Evolutionary conservation across 2,329 filamentous ascomycete genomes (phyloP).

Genomic region (Rhexocercosporidium sp.): DNA sequence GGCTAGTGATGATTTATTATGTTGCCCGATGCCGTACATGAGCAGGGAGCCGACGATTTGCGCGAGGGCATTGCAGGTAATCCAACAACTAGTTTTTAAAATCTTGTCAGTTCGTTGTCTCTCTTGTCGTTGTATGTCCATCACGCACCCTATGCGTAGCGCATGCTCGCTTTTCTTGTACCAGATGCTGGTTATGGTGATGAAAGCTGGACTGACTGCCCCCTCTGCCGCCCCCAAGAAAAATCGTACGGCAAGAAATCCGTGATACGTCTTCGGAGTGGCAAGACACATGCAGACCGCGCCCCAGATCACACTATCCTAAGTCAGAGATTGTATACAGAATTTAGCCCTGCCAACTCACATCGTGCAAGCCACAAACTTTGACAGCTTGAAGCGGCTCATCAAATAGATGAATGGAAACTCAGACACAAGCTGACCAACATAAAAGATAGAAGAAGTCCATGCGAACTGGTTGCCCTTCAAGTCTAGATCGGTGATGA

Average conservation of each 20-base stretch:
- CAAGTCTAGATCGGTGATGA: constrained; percentile 52
- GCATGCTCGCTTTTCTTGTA: constrained; percentile 49
- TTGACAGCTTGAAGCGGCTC: constrained; percentile 53
- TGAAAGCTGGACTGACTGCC: constrained; percentile 51
- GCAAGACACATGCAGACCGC: constrained; percentile 51
- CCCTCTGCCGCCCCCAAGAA: constrained; percentile 50
- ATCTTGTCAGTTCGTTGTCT: constrained; percentile 59
- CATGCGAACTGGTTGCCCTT: constrained; percentile 54
- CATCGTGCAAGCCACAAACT: constrained; percentile 55
- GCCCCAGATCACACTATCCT: constrained; percentile 48
- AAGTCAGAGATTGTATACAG: neutral
- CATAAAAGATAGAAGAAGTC: constrained; percentile 52
- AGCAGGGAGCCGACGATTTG: constrained; percentile 52
- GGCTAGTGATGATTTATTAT: constrained; percentile 44
- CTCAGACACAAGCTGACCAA: constrained; percentile 51
- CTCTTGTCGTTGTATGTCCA: too few species aligned
- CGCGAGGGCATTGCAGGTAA: constrained; percentile 62
- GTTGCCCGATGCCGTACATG: constrained; percentile 57
- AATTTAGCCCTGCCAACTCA: constrained; percentile 34
- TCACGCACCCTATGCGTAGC: constrained; percentile 44
- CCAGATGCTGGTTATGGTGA: constrained; percentile 52
- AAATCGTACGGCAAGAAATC: constrained; percentile 48
- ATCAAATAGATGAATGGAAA: constrained; percentile 58
- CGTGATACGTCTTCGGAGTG: constrained; percentile 47
- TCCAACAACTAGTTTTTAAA: constrained; percentile 56